phyloP scores from a whole-genome alignment of 257 asterid species.

The Scutellaria barbata region DNA sequence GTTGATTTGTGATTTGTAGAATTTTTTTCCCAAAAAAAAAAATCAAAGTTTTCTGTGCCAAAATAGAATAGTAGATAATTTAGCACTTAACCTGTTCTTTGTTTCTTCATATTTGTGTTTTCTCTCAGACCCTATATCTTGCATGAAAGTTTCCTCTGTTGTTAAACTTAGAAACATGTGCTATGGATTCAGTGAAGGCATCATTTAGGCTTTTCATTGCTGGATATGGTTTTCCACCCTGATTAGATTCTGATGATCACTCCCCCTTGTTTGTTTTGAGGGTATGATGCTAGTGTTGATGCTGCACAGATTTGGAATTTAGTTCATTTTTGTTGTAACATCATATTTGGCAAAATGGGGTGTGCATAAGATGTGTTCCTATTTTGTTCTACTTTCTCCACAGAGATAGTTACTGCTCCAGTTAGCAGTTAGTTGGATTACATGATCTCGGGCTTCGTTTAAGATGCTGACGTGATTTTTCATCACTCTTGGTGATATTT shows the following conservation, averaged over 20 bases:
- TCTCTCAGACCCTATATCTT: not conserved
- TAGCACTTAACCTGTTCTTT: not conserved
- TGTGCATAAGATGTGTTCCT: not conserved
- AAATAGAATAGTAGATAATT: not conserved
- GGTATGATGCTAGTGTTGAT: not conserved
- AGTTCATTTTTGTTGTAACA: not conserved
- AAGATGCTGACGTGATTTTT: constrained; percentile 3
- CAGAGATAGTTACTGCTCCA: not conserved
- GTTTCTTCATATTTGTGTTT: not conserved
- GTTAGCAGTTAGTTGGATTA: constrained; percentile 7
- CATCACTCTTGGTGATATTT: constrained; percentile 9
- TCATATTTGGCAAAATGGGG: constrained; percentile 1
- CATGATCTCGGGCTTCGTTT: not conserved
- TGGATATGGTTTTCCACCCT: not conserved
- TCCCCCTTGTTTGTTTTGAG: not conserved
- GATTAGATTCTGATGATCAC: not conserved
- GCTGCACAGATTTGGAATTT: constrained; percentile 1
- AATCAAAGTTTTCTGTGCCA: not conserved
- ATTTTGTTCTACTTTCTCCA: not conserved
- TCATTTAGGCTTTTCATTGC: not conserved
- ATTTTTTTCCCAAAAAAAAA: not conserved
- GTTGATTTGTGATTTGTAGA: constrained; percentile 8
- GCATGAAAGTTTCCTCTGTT: not conserved
- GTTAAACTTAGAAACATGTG: not conserved
- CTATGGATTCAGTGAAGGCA: not conserved